Evolutionary conservation across 169 alveolate species (phyloP).

Genomic region (Eimeria sp.): DNA sequence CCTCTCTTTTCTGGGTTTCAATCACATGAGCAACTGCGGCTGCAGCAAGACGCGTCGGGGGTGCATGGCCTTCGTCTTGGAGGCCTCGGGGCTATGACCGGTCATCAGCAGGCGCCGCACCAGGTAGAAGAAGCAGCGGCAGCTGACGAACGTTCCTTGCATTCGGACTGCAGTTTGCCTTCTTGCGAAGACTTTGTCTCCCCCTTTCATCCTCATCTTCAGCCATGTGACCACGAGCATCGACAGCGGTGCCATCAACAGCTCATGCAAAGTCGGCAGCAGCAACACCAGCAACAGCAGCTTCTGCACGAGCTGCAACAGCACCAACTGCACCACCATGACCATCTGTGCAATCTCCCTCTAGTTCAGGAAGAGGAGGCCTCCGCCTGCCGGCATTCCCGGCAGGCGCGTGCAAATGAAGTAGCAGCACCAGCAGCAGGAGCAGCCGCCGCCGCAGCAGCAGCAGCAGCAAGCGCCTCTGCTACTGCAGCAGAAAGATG

Average conservation of each 20-base stretch:
- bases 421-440: conserved; percentile 15
- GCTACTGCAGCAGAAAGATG: not conserved
- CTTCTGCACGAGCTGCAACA: not conserved
- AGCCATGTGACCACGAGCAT: not conserved
- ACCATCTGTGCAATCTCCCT: not conserved
- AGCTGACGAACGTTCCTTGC: not conserved
- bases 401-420: not conserved
- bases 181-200: not conserved
- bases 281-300: not conserved
- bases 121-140: not conserved
- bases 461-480: not conserved
- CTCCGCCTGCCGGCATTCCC: not conserved
- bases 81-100: not conserved
- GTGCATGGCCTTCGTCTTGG: not conserved
- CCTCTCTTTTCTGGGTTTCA: not conserved
- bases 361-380: not conserved
- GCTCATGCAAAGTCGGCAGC: not conserved
- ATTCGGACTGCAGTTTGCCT: not conserved
- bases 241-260: not conserved
- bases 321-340: not conserved
- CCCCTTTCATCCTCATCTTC: not conserved
- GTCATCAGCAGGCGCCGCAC: not conserved
- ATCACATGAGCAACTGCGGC: not conserved
- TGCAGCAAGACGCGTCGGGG: not conserved
- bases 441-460: not conserved